A percentile compares a stretch with the other conserved stretches of the same genome.
Conservation (phyloP, 371 early-diverging fungal species). For the Zancudomyces culisetae region DNA sequence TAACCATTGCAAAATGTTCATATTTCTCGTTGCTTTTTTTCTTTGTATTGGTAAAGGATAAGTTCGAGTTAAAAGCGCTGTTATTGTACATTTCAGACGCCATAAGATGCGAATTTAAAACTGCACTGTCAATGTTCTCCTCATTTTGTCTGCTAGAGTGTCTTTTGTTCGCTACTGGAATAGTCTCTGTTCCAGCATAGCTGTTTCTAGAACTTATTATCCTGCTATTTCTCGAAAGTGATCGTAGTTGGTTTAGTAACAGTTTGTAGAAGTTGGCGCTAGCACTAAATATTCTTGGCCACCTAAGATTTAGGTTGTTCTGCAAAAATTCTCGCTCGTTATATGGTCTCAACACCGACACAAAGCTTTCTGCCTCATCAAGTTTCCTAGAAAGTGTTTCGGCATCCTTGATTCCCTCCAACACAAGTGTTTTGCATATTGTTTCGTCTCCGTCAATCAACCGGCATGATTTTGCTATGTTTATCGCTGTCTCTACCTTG, state of each 20-base stretch:
- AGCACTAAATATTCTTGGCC: not conserved
- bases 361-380: not conserved
- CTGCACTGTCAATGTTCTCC: not conserved
- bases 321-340: not conserved
- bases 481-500: slow-evolving; percentile 94
- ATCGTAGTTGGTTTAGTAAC: slow-evolving; percentile 27
- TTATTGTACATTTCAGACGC: not conserved
- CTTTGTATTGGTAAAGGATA: not conserved
- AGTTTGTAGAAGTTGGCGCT: slow-evolving; percentile 7
- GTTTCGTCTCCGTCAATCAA: slow-evolving; percentile 24
- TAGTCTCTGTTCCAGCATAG: not conserved
- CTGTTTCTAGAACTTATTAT: not conserved
- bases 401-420: not conserved
- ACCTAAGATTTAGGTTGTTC: not conserved
- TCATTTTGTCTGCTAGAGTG: too few relatives aligned
- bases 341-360: not conserved
- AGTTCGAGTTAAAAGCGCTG: not conserved
- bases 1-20: slow-evolving; percentile 39
- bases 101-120: too few relatives aligned
- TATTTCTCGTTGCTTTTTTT: slow-evolving; percentile 5
- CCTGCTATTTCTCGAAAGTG: not conserved
- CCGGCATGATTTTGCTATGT: slow-evolving; percentile 79
- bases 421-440: not conserved
- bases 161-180: too few relatives aligned
- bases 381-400: not conserved